These are phyloP conservation scores for Chrysoporthe deuterocubensis DNA, from an alignment of 2,329 filamentous ascomycete genomes.

Conservation along the genomic window DNA sequence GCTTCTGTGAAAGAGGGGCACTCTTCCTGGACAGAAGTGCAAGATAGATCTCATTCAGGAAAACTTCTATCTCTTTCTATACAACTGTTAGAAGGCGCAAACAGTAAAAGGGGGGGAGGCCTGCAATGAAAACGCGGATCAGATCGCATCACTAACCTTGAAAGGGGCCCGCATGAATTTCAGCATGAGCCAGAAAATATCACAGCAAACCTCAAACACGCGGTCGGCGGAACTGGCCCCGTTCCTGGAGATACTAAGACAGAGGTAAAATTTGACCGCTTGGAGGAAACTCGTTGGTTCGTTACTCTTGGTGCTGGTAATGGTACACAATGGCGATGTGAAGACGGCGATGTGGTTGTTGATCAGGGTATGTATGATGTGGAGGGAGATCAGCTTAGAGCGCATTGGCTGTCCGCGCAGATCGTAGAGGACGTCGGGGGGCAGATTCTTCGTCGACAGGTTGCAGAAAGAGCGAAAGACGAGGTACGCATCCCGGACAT, in stretches of 20 bases:
- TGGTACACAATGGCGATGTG: slow-evolving; percentile 87
- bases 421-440: slow-evolving; percentile 90
- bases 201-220: slow-evolving; percentile 94
- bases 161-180: slow-evolving; percentile 91
- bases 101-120: too few species aligned
- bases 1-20: slow-evolving; percentile 87
- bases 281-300: slow-evolving; percentile 90
- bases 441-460: slow-evolving; percentile 87
- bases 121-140: neutral
- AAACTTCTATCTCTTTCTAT: slow-evolving; percentile 95
- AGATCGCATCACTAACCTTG: slow-evolving; percentile 64
- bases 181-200: slow-evolving; percentile 98
- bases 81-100: slow-evolving; percentile 7
- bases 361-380: slow-evolving; percentile 91
- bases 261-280: slow-evolving; percentile 95
- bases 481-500: slow-evolving; percentile 94
- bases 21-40: slow-evolving; percentile 86
- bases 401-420: slow-evolving; percentile 94
- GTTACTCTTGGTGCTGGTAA: slow-evolving; percentile 86
- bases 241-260: slow-evolving; percentile 91
- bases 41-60: slow-evolving; percentile 95
- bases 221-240: slow-evolving; percentile 89
- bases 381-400: slow-evolving; percentile 91
- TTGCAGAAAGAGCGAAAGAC: slow-evolving; percentile 98
- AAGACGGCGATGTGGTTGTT: slow-evolving; percentile 94